Evolutionary conservation across 192 early-diverging fungal species (phyloP).

Genomic region (Paraglomus occultum): DNA sequence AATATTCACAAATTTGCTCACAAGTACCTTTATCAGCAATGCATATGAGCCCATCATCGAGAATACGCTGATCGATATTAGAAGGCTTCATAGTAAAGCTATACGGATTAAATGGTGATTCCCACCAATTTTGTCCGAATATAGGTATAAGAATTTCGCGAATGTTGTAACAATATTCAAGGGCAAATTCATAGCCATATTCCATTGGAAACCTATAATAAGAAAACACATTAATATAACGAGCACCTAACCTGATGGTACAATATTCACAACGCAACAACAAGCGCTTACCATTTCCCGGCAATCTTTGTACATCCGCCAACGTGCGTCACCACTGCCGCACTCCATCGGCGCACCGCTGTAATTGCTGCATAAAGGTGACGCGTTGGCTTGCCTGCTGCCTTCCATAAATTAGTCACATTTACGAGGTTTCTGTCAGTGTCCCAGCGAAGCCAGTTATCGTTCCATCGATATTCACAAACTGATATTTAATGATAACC

Average conservation of each 20-base stretch:
- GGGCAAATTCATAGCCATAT: slow-evolving; percentile 39
- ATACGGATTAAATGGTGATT: too few species aligned
- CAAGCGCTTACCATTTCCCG: not conserved
- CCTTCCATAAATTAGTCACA: not conserved
- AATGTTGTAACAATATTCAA: slow-evolving; percentile 38
- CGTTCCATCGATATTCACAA: not conserved
- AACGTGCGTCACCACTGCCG: not conserved
- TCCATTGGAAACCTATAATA: slow-evolving; percentile 44
- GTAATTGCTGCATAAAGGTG: not conserved
- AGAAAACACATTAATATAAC: not conserved
- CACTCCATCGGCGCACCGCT: not conserved
- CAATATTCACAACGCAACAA: not conserved
- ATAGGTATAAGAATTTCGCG: slow-evolving; percentile 42
- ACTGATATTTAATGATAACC: not conserved
- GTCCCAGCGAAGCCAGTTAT: not conserved
- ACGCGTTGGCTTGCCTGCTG: not conserved
- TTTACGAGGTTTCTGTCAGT: not conserved
- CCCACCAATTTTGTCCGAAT: slow-evolving; percentile 35
- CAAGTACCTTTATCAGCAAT: too few species aligned
- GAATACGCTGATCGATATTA: too few species aligned
- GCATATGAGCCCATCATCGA: too few species aligned
- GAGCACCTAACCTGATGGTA: too few species aligned
- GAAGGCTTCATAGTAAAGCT: too few species aligned
- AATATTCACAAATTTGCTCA: too few species aligned
- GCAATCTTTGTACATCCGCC: not conserved